Base-by-base conservation (phyloP, 257 asterid species). In the Solanum pimpinellifolium region DNA sequence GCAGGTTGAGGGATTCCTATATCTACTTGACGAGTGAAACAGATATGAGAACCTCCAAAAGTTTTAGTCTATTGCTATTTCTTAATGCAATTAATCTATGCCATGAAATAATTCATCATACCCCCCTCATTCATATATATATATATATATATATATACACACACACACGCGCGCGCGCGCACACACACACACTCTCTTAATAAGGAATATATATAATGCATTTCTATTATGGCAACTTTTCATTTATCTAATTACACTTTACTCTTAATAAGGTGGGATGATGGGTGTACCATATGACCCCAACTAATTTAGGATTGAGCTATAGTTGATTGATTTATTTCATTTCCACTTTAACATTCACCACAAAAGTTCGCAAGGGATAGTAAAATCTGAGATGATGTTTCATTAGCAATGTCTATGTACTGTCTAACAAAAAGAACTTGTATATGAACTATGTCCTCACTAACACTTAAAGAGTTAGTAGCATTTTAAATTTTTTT, bases 401-500 rank as follows among this genome's bases (percentile, higher is more conserved):
- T 16, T 81, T 81, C 69, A 46, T 11, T 33, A 31, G 59, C n/a
- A 76, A 25, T 42, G 60, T 42, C 69, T 81, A 29, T 49, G 44
- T 49, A 49, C 42, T 10, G 46, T 49, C 59, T 29, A 18, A 47
- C 59, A 39, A 77, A 16, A 4, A 81, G 12, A 81, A 56, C 65
- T 49, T 49, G 31, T 49, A 49, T 81, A 29, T 81, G 46, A 81
- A 81, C 85, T 49, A n/a, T 1, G 46, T 31, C 31, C 52, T 49
- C 85, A 81, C 21, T 41, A 49, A 31, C 42, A 81, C 42, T 46
- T 2, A 49, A 7, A 49, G 85, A 81, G 56, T 80, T 52, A 31
- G 42, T 31, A 59, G 83, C 70, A 72, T 29, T 29, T 85, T 13
- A 41, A 46, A 85, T 27, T 66, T 86, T 65, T 75, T 90, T 92